These are phyloP conservation scores for Pseudogymnoascus sp. DNA, from an alignment of 2,329 filamentous ascomycete genomes.

Conservation along the genomic window DNA sequence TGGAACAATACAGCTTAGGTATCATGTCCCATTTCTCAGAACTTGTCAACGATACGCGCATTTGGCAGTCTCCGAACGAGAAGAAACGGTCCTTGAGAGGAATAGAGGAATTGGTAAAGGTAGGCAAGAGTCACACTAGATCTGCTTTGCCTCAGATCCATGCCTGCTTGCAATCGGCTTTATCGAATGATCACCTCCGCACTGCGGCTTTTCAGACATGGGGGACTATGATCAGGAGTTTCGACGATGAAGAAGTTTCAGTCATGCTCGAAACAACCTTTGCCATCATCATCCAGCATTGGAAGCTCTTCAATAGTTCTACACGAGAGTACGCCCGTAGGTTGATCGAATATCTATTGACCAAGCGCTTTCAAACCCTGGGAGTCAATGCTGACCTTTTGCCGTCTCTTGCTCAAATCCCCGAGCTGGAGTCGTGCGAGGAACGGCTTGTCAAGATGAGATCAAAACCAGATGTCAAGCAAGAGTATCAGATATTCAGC, in stretches of 20 bases:
- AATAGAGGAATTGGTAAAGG: conserved; percentile 78
- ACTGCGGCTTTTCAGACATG: conserved; percentile 77
- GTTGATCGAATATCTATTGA: conserved; percentile 47
- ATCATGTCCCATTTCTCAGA: conserved; percentile 79
- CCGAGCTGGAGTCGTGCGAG: conserved; percentile 62
- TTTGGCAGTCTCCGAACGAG: conserved; percentile 54
- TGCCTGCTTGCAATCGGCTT: conserved; percentile 81
- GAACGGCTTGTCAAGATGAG: conserved; percentile 58
- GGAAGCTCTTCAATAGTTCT: conserved; percentile 56
- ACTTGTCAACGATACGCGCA: conserved; percentile 61
- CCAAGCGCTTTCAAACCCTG: conserved; percentile 14
- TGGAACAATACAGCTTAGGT: conserved; percentile 77
- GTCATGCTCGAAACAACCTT: conserved; percentile 82
- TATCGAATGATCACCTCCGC: conserved; percentile 68
- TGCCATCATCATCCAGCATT: conserved; percentile 77
- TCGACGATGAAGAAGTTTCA: conserved; percentile 73
- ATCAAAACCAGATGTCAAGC: conserved; percentile 55
- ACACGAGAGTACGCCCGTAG: conserved; percentile 54
- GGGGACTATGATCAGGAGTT: conserved; percentile 66
- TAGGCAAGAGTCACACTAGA: conserved; percentile 66
- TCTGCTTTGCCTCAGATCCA: conserved; percentile 82
- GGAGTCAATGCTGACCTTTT: conserved; percentile 49
- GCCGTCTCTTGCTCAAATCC: conserved; percentile 68
- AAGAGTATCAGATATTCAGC: conserved; percentile 63
- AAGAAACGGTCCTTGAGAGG: conserved; percentile 72